Evolutionary conservation across 805 yeast species (phyloP), one percentile per base, ranked within the genome.

Genomic region (Wickerhamiella hasegawae): DNA sequence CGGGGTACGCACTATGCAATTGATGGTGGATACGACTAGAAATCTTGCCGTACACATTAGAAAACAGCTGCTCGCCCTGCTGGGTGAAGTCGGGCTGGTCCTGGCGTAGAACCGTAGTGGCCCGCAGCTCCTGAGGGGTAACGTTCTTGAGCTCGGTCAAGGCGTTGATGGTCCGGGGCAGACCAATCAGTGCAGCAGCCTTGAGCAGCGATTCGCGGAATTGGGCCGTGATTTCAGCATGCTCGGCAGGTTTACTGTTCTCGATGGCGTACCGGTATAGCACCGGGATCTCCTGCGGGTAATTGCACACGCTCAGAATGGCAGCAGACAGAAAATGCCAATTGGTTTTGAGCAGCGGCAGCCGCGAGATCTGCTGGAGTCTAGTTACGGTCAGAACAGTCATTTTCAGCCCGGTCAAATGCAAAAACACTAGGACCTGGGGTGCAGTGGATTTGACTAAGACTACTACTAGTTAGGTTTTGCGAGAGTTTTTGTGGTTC

Each of bases 291-390:
- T 80, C 94, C 34, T 75, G 71, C 0, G 95, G 93, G 40, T 68
- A 69, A 49, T 85, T 85, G 47, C 87, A 76, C 4, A 76, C 84
- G 2, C 87, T 71, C 33, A 84, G 64, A 8, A 92, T 71, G 0
- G 87, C 79, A 6, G 90, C 79, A 0, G 94, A 87, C 16, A 83
- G 59, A 26, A 73, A 58, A 50, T 75, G 80, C 95, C 95, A 85
- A 17, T 68, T 51, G 42, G 63, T 59, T 28, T 62, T 57, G 20
- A 82, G 62, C 9, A 55, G 54, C 1, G 80, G 76, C 51, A 71
- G 70, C 26, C 63, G 53, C 1, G 77, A 68, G 21, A 77, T 53
- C 36, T 56, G 55, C 0, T 61, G 62, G n/a, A 77, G 58, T 38
- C 81, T 57, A 37, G 66, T 68, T 1, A 79, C 63, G 0, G 73